Base-by-base conservation (phyloP, 257 asterid genomes). In the Petrea volubilis region DNA sequence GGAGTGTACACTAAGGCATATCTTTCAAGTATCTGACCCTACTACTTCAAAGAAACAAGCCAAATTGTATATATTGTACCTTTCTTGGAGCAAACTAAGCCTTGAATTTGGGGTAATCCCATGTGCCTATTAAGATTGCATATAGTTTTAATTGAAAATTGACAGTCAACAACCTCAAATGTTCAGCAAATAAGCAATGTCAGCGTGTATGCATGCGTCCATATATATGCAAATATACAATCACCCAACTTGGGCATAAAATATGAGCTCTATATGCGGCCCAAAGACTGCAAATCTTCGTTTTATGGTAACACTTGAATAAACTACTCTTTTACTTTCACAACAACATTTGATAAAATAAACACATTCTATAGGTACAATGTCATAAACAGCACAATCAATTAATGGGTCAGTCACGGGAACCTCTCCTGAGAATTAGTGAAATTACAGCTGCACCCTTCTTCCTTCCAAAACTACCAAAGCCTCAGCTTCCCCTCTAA, bases 21-120 rank as follows among this genome's bases (percentile, higher is more conserved):
- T 78, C 72, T 51, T 71, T 51, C 47, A 64, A 65, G 64, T 60
- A 71, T 74, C 73, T 55, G 75, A 71, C 64, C 53, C 36, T 29
- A 40, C 57, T 68, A 47, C 36, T 36, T n/a, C 33, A 49, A 65
- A 27, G 62, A 51, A 70, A 51, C 57, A 14, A 70, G 41, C n/a
- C 38, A 49, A 51, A 7, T 58, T 43, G 29, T 67, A 66, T 64
- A 43, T 51, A 14, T 38, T 38, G 6, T 20, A 12, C 21, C 27
- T 62, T 72, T 51, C 27, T 40, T 36, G 23, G 21, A 60, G 34
- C 51, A 25, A 68, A 28, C 71, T 55, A 31, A 44, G 29, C 56
- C 67, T 67, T 47, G 43, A 74, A 12, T 58, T 46, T 11, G n/a
- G 69, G 38, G 44, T 43, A 34, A 43, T 13, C 21, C 73, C 74